These are phyloP conservation scores for Hibiscus syriacus DNA, from an alignment of 345 rosid genomes.

Conservation along the genomic window DNA sequence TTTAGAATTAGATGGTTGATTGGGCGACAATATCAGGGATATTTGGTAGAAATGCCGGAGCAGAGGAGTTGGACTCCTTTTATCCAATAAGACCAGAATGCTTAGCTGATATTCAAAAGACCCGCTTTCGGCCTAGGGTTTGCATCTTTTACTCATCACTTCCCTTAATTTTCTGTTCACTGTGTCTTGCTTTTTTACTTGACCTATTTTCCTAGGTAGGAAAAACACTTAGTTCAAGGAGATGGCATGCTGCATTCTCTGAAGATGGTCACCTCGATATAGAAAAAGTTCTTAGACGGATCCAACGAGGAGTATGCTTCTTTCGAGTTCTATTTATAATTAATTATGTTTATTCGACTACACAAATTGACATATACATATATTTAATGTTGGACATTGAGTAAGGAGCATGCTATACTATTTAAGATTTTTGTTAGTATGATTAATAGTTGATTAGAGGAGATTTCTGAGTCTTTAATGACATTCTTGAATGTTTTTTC, in stretches of 20 bases:
- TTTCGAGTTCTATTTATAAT: not conserved
- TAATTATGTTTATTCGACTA: not conserved
- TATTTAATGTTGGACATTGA: not conserved
- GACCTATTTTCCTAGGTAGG: conserved; percentile 48
- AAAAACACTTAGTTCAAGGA: conserved; percentile 81
- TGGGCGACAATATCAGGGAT: conserved; percentile 25
- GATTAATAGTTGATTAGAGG: not conserved
- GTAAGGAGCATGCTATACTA: not conserved
- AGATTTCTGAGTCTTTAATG: not conserved
- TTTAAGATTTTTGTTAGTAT: not conserved
- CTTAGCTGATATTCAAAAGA: conserved; percentile 51
- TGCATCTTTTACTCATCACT: not conserved
- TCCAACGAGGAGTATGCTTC: conserved; percentile 76
- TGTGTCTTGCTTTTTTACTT: not conserved
- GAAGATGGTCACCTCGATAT: conserved; percentile 81
- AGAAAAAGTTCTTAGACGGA: conserved; percentile 74
- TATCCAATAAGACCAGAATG: conserved; percentile 73
- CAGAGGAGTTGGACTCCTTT: conserved; percentile 57
- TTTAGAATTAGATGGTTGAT: conserved; percentile 22
- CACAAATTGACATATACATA: not conserved
- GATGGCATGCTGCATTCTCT: conserved; percentile 87
- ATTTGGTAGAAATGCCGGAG: conserved; percentile 40
- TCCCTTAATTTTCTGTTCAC: not conserved
- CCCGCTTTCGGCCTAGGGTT: conserved; percentile 74
- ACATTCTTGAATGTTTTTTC: not conserved